Evolutionary conservation across 768 basidiomycete genomes (phyloP).

Genomic region (Auriculariales sp.): DNA sequence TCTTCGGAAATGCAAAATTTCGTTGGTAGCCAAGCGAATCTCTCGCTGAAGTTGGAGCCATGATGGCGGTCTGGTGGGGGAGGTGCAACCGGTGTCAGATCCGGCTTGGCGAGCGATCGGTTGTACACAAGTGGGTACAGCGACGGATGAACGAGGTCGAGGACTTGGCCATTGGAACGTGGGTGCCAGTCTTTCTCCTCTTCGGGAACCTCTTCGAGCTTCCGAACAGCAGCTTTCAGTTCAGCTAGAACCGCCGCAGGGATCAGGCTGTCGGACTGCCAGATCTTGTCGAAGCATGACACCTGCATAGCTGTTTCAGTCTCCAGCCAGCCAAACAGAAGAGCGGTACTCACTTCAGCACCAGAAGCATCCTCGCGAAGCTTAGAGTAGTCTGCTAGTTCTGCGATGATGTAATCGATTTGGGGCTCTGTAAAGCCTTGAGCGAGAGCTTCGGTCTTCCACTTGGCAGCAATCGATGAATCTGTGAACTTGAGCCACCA

Average conservation of each 20-base stretch:
- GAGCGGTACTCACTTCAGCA: constrained; percentile 9
- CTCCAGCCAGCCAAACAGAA: background rate
- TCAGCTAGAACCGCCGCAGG: constrained; percentile 3
- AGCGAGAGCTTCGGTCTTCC: constrained; percentile 18
- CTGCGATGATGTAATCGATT: constrained; percentile 35
- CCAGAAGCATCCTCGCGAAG: constrained; percentile 26
- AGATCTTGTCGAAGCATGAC: constrained; percentile 10
- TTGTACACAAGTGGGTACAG: constrained; percentile 13
- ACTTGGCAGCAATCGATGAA: constrained; percentile 15
- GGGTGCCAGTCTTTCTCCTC: constrained; percentile 18
- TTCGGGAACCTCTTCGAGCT: constrained; percentile 13
- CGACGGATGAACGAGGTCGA: constrained; percentile 15
- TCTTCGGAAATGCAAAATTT: constrained; percentile 22
- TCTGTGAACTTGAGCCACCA: constrained; percentile 27
- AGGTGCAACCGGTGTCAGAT: too few relatives aligned
- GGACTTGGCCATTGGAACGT: constrained; percentile 13
- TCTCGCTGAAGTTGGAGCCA: too few relatives aligned
- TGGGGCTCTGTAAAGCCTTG: constrained; percentile 16
- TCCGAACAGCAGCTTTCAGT: constrained; percentile 4
- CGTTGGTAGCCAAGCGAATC: constrained; percentile 32
- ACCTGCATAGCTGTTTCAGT: constrained; percentile 1
- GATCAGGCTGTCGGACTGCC: constrained; percentile 11
- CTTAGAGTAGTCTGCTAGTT: constrained; percentile 29
- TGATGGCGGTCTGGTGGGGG: too few relatives aligned
- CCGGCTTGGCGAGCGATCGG: constrained; percentile 11